These are phyloP conservation scores for Xylaria sp. DNA, from an alignment of 2,329 filamentous ascomycete species.

Conservation along the genomic window DNA sequence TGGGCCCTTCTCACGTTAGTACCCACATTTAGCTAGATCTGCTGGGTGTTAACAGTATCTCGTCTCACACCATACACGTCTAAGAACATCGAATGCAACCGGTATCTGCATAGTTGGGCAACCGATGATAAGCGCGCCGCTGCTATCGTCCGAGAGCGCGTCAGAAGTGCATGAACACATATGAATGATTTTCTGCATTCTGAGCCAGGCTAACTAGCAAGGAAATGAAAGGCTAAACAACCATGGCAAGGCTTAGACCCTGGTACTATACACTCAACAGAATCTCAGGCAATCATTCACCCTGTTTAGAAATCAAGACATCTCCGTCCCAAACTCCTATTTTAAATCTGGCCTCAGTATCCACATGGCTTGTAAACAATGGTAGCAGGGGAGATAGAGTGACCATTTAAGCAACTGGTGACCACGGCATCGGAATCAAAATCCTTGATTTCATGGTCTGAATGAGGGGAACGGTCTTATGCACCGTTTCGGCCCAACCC, in stretches of 20 bases:
- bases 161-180: background rate
- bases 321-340: constrained; percentile 16
- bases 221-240: background rate
- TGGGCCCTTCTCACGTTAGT: background rate
- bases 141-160: background rate
- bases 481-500: constrained; percentile 96
- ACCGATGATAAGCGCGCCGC: background rate
- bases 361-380: constrained; percentile 11
- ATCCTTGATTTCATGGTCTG: constrained; percentile 96
- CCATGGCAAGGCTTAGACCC: background rate
- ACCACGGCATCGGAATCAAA: constrained; percentile 95
- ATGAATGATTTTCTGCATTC: constrained; percentile 1
- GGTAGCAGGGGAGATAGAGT: background rate
- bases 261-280: constrained; percentile 28
- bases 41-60: background rate
- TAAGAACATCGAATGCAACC: background rate
- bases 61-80: background rate
- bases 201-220: constrained; percentile 7
- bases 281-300: constrained; percentile 6
- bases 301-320: constrained; percentile 6
- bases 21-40: background rate
- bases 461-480: constrained; percentile 97
- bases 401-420: constrained; percentile 76
- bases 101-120: background rate
- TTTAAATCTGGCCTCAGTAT: constrained; percentile 7